These are phyloP conservation scores for Oemleria cerasiformis DNA, from an alignment of 306 rosid genomes.

Conservation along the genomic window DNA sequence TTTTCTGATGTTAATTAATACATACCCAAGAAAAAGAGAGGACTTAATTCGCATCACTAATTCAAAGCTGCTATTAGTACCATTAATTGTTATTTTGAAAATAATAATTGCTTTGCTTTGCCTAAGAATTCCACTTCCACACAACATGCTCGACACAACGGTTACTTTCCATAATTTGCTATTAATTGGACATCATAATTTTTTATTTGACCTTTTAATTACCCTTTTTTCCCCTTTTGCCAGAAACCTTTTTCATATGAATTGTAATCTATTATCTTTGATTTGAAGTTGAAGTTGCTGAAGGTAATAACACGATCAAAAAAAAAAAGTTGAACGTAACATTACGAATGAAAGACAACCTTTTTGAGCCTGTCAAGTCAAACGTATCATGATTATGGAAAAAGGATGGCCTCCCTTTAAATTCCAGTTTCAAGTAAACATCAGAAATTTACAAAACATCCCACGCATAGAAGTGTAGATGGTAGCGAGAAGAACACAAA, in stretches of 20 bases:
- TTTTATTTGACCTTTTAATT: not conserved
- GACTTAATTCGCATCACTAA: not conserved
- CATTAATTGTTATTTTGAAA: not conserved
- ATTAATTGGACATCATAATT: not conserved
- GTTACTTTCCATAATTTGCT: slow-evolving; percentile 1
- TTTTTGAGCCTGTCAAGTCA: too few relatives aligned
- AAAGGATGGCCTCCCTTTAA: not conserved
- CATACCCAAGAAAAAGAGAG: too few relatives aligned
- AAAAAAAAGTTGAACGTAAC: too few relatives aligned
- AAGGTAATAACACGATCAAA: too few relatives aligned
- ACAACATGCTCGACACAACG: not conserved
- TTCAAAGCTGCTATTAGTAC: not conserved
- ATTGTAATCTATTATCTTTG: too few relatives aligned
- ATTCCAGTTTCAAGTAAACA: not conserved
- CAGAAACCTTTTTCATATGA: not conserved
- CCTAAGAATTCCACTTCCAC: not conserved
- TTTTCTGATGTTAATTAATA: too few relatives aligned
- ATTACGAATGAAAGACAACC: too few relatives aligned
- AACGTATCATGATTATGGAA: too few relatives aligned
- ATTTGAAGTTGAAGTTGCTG: too few relatives aligned
- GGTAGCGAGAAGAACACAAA: too few relatives aligned
- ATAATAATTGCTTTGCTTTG: not conserved
- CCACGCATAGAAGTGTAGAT: not conserved
- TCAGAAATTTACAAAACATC: not conserved
- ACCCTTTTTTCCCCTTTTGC: not conserved